Conservation (phyloP, 108 stramenopile species). For the Cyclotella cryptica region DNA sequence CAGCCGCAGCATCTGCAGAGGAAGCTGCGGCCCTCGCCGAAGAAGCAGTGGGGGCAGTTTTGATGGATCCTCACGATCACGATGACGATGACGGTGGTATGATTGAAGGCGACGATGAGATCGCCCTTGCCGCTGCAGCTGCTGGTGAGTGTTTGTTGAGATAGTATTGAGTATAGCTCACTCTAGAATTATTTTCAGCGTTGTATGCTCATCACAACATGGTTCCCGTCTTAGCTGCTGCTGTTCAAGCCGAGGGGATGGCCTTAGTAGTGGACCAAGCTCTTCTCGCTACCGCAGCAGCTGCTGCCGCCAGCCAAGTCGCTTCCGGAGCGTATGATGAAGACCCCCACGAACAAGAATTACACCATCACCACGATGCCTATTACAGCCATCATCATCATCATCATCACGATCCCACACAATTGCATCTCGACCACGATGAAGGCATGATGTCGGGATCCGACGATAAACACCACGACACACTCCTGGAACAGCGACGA, state of each 20-base stretch:
- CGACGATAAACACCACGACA: conserved; percentile 62
- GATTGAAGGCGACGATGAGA: conserved; percentile 22
- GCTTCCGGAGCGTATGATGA: conserved; percentile 11
- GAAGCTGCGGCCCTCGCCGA: conserved; percentile 36
- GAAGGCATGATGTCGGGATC: neutral
- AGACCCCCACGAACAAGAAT: neutral
- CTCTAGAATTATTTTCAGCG: no score
- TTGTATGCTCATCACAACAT: neutral
- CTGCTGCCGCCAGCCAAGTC: conserved; percentile 52
- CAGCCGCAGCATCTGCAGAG: conserved; percentile 57
- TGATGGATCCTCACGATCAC: conserved; percentile 7
- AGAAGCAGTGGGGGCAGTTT: conserved; percentile 33
- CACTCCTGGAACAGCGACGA: conserved; percentile 74
- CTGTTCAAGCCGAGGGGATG: conserved; percentile 51
- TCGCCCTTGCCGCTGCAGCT: conserved; percentile 40
- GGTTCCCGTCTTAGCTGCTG: conserved; percentile 32
- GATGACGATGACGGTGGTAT: conserved; percentile 8
- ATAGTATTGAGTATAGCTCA: neutral
- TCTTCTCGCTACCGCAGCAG: conserved; percentile 56
- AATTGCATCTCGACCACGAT: neutral
- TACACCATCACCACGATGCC: conserved; percentile 6
- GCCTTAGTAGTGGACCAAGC: conserved; percentile 49
- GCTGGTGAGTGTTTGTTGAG: conserved; percentile 17
- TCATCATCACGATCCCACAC: conserved; percentile 2
- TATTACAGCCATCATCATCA: conserved; percentile 1